Evolutionary conservation across 2,329 filamentous ascomycete species (phyloP).

Genomic region (Chaetothyriales sp.): DNA sequence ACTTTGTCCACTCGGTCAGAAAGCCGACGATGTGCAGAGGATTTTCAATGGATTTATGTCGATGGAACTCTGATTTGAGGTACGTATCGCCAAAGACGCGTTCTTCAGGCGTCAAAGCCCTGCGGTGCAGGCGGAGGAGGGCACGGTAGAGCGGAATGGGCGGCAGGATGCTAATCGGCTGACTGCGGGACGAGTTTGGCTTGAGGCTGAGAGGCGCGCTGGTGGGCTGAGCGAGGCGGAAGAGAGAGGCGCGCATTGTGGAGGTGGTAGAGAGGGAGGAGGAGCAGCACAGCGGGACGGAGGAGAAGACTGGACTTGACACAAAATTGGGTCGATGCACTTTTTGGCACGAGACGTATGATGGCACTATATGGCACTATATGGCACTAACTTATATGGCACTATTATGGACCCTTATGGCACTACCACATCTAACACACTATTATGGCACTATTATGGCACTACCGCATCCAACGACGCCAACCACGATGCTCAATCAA

Average conservation of each 20-base stretch:
- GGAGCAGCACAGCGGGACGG: not conserved
- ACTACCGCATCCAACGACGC: too few species aligned
- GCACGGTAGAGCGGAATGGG: constrained; percentile 83
- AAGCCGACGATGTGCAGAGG: constrained; percentile 91
- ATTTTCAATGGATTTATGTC: constrained; percentile 73
- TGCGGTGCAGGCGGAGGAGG: constrained; percentile 72
- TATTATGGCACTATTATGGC: too few species aligned
- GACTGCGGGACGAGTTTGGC: constrained; percentile 12
- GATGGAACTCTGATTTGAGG: constrained; percentile 80
- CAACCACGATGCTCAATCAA: too few species aligned
- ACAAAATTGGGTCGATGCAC: too few species aligned
- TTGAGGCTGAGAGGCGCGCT: constrained; percentile 1
- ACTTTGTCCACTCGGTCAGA: constrained; percentile 89
- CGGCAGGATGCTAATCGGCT: constrained; percentile 59
- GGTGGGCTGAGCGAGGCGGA: constrained; percentile 12
- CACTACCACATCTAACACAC: too few species aligned
- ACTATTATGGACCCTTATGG: too few species aligned
- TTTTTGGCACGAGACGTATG: too few species aligned
- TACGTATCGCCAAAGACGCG: constrained; percentile 82
- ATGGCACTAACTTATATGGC: too few species aligned
- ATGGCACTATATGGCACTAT: too few species aligned
- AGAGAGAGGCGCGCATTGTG: constrained; percentile 11
- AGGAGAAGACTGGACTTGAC: too few species aligned
- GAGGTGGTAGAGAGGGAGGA: not conserved
- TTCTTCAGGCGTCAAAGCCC: constrained; percentile 57